Conservation (phyloP, 1,284 basidiomycete genomes). For the Erythrobasidium hasegawianum region DNA sequence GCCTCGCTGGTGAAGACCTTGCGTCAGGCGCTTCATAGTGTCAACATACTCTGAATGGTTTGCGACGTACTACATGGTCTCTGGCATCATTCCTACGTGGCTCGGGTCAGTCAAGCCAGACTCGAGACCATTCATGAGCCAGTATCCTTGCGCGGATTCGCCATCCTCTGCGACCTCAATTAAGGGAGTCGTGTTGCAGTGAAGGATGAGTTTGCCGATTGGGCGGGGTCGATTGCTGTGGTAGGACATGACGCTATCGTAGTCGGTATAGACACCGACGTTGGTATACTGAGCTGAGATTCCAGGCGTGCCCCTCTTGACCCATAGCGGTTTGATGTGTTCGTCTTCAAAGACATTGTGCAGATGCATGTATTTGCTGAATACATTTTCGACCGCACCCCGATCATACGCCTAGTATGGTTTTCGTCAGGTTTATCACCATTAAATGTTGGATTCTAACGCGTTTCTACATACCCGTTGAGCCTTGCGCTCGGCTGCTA, state of each 20-base stretch:
- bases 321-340: conserved; percentile 3
- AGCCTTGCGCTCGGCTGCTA: too few species aligned
- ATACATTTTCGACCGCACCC: conserved; percentile 4
- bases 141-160: conserved; percentile 1
- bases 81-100: conserved; percentile 1
- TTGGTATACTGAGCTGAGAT: too few species aligned
- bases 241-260: not conserved
- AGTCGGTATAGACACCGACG: not conserved
- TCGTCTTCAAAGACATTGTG: conserved; percentile 4
- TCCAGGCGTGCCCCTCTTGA: not conserved
- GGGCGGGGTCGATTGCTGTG: not conserved
- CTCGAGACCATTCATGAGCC: conserved; percentile 2
- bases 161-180: conserved; percentile 5
- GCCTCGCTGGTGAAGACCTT: too few species aligned
- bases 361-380: conserved; percentile 12
- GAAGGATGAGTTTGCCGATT: conserved; percentile 5
- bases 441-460: too few species aligned
- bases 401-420: not conserved
- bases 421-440: too few species aligned
- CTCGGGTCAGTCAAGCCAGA: not conserved
- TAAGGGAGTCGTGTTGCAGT: not conserved
- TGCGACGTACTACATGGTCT: not conserved
- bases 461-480: too few species aligned
- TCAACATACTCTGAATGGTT: too few species aligned
- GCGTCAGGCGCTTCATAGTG: too few species aligned